Conservation (phyloP, 768 basidiomycete genomes). For the Termitomyces sp. region DNA sequence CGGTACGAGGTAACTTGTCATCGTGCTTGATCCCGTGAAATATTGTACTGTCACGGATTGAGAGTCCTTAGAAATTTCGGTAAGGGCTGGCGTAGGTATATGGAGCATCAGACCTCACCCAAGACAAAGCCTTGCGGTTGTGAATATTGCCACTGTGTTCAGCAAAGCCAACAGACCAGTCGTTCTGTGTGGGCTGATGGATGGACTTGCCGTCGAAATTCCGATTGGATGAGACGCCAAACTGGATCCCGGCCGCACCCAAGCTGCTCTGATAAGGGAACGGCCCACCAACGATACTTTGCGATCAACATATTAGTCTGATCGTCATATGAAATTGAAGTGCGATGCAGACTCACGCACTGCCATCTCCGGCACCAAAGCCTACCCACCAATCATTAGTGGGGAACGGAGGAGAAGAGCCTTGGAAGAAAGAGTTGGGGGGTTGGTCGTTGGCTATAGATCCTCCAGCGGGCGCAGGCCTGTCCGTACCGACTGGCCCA, state of each 20-base stretch:
- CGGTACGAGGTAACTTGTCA: conserved; percentile 26
- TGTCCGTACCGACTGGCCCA: conserved; percentile 20
- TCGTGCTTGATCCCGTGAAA: conserved; percentile 23
- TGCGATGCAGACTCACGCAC: conserved; percentile 16
- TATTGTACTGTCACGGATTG: conserved; percentile 29
- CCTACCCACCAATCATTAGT: conserved; percentile 31
- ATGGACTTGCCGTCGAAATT: conserved; percentile 27
- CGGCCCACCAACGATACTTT: conserved; percentile 24
- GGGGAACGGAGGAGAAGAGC: conserved; percentile 25
- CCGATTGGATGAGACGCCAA: conserved; percentile 23
- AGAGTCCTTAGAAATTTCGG: conserved; percentile 18
- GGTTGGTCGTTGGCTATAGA: conserved; percentile 20
- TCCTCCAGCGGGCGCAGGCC: conserved; percentile 21
- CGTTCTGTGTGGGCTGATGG: conserved; percentile 24
- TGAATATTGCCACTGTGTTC: conserved; percentile 23
- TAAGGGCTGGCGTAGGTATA: background rate
- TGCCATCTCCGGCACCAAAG: conserved; percentile 22
- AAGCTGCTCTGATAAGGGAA: conserved; percentile 26
- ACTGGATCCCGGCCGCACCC: conserved; percentile 21
- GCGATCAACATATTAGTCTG: background rate
- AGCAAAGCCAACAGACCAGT: conserved; percentile 26
- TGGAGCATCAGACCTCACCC: conserved; percentile 16
- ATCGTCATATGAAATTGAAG: background rate
- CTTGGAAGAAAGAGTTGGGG: conserved; percentile 28
- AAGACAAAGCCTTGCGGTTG: conserved; percentile 26